Base-by-base conservation (phyloP, 257 asterid species). In the Henckelia pumila region DNA sequence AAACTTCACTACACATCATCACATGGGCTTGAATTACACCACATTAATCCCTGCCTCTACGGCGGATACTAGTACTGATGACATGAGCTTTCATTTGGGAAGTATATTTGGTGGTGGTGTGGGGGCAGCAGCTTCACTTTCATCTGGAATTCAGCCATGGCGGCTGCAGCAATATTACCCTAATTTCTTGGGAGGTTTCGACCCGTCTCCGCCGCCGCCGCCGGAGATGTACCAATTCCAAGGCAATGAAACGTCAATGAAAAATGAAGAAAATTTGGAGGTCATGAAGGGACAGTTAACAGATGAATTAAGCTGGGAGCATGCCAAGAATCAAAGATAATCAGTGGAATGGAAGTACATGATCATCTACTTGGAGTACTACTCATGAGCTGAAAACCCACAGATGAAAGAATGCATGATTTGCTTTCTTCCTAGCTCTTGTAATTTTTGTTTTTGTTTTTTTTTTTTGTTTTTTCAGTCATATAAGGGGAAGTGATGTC, bases 81-180 rank as follows among this genome's bases (percentile, higher is more conserved):
- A 76, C 72, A 79, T 78, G 85, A 83, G 67, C 67, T 89, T 82
- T 59, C 86, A 77, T 21, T 55, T 80, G 23, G 73, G 75, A 1
- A 56, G 70, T 26, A 81, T 85, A 23, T 76, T 89, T 2, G 83
- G 83, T 2, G 30, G 80, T 13, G 64, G n/a, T n/a, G n/a, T n/a
- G n/a, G n/a, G n/a, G n/a, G n/a, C 80, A 8, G 29, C 69, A 57
- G 74, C 78, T 13, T 77, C 88, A 0, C 71, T 82, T 50, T 59
- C 81, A 20, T 73, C 92, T 6, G 66, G 70, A 32, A 74, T 71
- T 26, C 95, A 92, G 79, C 88, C 78, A 67, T 89, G 98, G 98
- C 56, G 95, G 80, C 8, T 81, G 60, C 96, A 79, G 67, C 82
- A 76, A 56, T n/a, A n/a, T n/a, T n/a, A n/a, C n/a, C n/a, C n/a